Percentiles rank a stretch among this genome's conserved stretches.
Evolutionary conservation across 2,329 filamentous ascomycete genomes (phyloP).

Genomic region (Diaporthe vexans): DNA sequence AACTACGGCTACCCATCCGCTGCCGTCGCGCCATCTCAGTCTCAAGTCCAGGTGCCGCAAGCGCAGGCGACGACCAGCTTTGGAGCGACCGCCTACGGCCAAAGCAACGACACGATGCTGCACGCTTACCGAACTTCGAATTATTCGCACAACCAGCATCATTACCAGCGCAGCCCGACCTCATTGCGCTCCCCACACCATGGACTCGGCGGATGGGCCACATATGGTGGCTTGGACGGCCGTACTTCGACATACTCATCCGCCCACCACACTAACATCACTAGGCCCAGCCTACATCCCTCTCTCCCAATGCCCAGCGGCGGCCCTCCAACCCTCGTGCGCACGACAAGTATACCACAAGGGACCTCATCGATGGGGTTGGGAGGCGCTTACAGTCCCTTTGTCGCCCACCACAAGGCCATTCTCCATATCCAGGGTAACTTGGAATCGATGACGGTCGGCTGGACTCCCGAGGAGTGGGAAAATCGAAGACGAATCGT

Average conservation of each 20-base stretch:
- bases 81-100: conserved; percentile 52
- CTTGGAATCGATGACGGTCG: conserved; percentile 84
- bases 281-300: conserved; percentile 63
- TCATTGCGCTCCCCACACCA: conserved; percentile 47
- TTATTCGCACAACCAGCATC: conserved; percentile 53
- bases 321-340: conserved; percentile 63
- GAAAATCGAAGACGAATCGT: conserved; percentile 86
- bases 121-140: conserved; percentile 67
- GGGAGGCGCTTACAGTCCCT: conserved; percentile 76
- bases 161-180: conserved; percentile 43
- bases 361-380: conserved; percentile 53
- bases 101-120: conserved; percentile 66
- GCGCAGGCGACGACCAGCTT: conserved; percentile 42
- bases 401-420: conserved; percentile 80
- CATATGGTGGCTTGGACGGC: conserved; percentile 55
- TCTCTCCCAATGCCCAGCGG: conserved; percentile 59
- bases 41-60: conserved; percentile 51
- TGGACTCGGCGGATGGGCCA: conserved; percentile 46
- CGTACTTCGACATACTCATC: conserved; percentile 60
- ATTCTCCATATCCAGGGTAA: conserved; percentile 88
- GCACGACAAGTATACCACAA: conserved; percentile 68
- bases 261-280: conserved; percentile 58
- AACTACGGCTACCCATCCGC: conserved; percentile 69
- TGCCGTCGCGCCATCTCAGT: conserved; percentile 55
- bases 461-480: conserved; percentile 88